Evolutionary conservation across 1,139 yeast genomes (phyloP).

Genomic region (Kurtzmaniella quercitrusa): DNA sequence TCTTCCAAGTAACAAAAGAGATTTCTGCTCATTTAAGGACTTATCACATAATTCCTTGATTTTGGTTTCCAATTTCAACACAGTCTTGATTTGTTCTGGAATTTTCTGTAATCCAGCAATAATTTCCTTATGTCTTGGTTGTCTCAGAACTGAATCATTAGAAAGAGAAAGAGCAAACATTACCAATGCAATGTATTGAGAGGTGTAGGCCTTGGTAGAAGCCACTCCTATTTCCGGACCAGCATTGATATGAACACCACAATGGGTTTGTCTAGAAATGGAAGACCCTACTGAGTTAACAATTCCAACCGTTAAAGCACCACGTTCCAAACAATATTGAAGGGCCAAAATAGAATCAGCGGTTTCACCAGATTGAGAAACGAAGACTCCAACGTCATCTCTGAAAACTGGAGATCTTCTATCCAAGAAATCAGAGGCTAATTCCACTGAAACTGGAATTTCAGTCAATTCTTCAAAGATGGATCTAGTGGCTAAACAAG

Average conservation of each 20-base stretch:
- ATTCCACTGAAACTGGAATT: slow-evolving; percentile 92
- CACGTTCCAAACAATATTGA: slow-evolving; percentile 94
- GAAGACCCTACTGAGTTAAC: slow-evolving; percentile 93
- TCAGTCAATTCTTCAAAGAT: slow-evolving; percentile 96
- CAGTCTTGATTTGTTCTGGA: slow-evolving; percentile 80
- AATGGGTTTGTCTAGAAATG: slow-evolving; percentile 92
- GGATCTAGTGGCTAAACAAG: slow-evolving; percentile 95
- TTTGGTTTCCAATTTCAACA: slow-evolving; percentile 65
- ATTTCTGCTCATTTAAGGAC: slow-evolving; percentile 74
- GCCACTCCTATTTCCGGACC: slow-evolving; percentile 99
- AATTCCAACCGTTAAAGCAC: slow-evolving; percentile 95
- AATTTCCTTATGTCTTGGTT: slow-evolving; percentile 75
- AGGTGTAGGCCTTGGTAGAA: slow-evolving; percentile 98
- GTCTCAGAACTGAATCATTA: slow-evolving; percentile 80
- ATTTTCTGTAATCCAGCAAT: slow-evolving; percentile 81
- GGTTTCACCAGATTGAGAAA: slow-evolving; percentile 98
- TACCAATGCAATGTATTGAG: slow-evolving; percentile 94
- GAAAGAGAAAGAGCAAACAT: slow-evolving; percentile 94
- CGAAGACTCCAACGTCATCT: slow-evolving; percentile 96
- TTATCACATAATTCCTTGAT: slow-evolving; percentile 74
- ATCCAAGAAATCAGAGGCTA: slow-evolving; percentile 96
- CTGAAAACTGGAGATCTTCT: slow-evolving; percentile 94
- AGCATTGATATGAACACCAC: slow-evolving; percentile 99
- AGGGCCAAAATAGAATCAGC: slow-evolving; percentile 97
- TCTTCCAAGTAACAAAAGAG: slow-evolving; percentile 88